Evolutionary conservation across 805 yeast genomes (phyloP).

Genomic region (Nakazawaea holstii): DNA sequence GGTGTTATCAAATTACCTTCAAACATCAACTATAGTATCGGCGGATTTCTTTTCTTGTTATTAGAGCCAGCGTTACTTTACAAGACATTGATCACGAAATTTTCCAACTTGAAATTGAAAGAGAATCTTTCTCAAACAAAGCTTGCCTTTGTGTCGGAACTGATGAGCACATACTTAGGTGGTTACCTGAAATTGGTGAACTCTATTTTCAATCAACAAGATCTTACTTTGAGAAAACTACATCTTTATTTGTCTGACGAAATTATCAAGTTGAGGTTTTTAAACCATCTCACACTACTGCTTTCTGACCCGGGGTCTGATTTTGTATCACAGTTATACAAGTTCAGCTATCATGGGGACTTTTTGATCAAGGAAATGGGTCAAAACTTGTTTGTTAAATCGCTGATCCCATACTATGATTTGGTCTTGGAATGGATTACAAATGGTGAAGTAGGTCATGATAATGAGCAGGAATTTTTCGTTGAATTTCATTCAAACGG

Average conservation of each 20-base stretch:
- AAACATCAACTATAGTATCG: conserved; percentile 47
- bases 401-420: conserved; percentile 55
- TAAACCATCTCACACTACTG: conserved; percentile 34
- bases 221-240: conserved; percentile 28
- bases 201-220: conserved; percentile 24
- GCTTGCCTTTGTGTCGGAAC: conserved; percentile 50
- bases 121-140: conserved; percentile 44
- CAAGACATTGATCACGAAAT: conserved; percentile 34
- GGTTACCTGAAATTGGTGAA: conserved; percentile 33
- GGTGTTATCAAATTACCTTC: conserved; percentile 38
- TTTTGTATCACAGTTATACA: conserved; percentile 47
- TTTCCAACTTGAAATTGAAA: conserved; percentile 20
- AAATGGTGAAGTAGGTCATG: conserved; percentile 47
- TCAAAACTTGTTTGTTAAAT: conserved; percentile 33
- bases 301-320: conserved; percentile 27
- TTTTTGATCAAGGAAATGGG: conserved; percentile 38
- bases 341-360: conserved; percentile 63
- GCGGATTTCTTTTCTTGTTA: conserved; percentile 48
- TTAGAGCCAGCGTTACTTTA: conserved; percentile 73
- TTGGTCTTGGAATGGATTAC: conserved; percentile 63
- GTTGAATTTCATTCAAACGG: conserved; percentile 18
- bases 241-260: conserved; percentile 42
- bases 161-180: conserved; percentile 35
- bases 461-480: conserved; percentile 59
- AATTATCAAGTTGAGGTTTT: conserved; percentile 51